phyloP scores from a whole-genome alignment of 345 rosid genomes.

The Salix viminalis region DNA sequence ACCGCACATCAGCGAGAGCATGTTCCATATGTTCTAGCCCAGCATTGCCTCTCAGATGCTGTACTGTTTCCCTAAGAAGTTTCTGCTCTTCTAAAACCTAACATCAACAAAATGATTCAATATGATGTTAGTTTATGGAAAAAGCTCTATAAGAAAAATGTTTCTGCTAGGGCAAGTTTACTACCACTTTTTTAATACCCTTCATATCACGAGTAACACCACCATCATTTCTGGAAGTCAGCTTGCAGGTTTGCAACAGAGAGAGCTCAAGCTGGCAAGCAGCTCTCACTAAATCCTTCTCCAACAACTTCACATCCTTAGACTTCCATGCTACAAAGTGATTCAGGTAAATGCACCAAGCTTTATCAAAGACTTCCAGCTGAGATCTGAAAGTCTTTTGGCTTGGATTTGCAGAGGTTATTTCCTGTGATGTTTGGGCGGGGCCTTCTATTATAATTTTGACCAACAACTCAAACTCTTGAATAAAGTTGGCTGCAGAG shows the following conservation, averaged over 20 bases:
- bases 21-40: conserved; percentile 72
- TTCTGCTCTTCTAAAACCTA: conserved; percentile 75
- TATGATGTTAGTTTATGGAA: background rate
- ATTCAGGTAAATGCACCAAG: conserved; percentile 75
- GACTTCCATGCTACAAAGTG: conserved; percentile 85
- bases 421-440: conserved; percentile 38
- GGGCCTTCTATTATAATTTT: conserved; percentile 66
- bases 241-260: conserved; percentile 72
- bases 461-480: conserved; percentile 63
- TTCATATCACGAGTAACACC: conserved; percentile 67
- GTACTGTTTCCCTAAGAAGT: conserved; percentile 67
- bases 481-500: conserved; percentile 56
- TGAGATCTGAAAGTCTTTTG: conserved; percentile 60
- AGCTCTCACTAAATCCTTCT: conserved; percentile 79
- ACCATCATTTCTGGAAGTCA: conserved; percentile 46
- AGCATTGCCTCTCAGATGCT: conserved; percentile 64
- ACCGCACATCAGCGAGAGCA: conserved; percentile 61
- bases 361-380: conserved; percentile 67
- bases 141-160: background rate
- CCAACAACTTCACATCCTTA: conserved; percentile 74
- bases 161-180: background rate
- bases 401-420: conserved; percentile 19
- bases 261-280: conserved; percentile 96
- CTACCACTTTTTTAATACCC: conserved; percentile 76
- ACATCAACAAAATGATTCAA: background rate